These are phyloP conservation scores for Rosa multiflora DNA, from an alignment of 306 rosid genomes.

Conservation along the genomic window DNA sequence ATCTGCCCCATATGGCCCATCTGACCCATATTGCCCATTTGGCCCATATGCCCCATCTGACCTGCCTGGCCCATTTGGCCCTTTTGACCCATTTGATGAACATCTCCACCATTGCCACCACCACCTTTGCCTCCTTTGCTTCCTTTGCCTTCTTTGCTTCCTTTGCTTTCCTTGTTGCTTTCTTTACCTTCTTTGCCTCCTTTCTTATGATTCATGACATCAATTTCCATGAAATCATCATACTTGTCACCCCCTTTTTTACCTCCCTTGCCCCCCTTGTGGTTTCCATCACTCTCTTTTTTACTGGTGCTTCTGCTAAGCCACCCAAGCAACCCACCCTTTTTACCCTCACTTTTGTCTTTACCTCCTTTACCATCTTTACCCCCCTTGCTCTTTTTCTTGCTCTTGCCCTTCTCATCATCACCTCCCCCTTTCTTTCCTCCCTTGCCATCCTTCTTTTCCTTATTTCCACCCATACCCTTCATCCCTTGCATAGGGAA, in stretches of 20 bases:
- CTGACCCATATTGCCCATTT: slow-evolving; percentile 25
- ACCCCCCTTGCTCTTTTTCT: slow-evolving; percentile 42
- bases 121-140: slow-evolving; percentile 23
- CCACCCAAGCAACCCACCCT: slow-evolving; percentile 33
- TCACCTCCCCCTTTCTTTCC: slow-evolving; percentile 42
- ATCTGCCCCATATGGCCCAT: slow-evolving; percentile 28
- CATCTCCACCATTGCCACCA: slow-evolving; percentile 13
- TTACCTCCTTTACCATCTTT: slow-evolving; percentile 22
- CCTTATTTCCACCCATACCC: slow-evolving; percentile 51
- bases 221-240: slow-evolving; percentile 51
- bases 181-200: slow-evolving; percentile 26
- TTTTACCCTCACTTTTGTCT: slow-evolving; percentile 29
- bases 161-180: slow-evolving; percentile 12
- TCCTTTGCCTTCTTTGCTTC: neutral
- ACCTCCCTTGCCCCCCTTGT: slow-evolving; percentile 37
- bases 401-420: slow-evolving; percentile 38
- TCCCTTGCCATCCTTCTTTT: slow-evolving; percentile 46
- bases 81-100: slow-evolving; percentile 7
- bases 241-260: slow-evolving; percentile 43
- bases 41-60: slow-evolving; percentile 17
- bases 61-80: slow-evolving; percentile 10
- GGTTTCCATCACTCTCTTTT: slow-evolving; percentile 26
- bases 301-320: slow-evolving; percentile 52
- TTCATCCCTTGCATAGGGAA: slow-evolving; percentile 47
- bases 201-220: slow-evolving; percentile 45